Conservation (phyloP, 2,329 filamentous ascomycete species). For the Cytospora paraplurivora region DNA sequence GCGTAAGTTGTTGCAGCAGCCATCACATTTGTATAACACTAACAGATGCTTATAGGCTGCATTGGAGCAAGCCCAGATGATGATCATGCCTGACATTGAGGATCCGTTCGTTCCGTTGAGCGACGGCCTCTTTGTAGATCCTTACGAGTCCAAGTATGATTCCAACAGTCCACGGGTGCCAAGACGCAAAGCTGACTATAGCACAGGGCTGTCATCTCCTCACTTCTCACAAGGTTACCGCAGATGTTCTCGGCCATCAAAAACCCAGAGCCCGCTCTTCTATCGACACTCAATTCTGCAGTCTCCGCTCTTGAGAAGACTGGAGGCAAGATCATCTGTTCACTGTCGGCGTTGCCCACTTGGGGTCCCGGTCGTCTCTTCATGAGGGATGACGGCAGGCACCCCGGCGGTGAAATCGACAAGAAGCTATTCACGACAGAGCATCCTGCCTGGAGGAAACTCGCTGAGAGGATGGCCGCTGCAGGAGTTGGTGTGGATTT, state of each 20-base stretch:
- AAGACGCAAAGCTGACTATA: constrained; percentile 34
- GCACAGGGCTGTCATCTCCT: constrained; percentile 71
- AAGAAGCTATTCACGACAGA: constrained; percentile 92
- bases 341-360: constrained; percentile 83
- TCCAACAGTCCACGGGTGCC: background rate
- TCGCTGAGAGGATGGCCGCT: constrained; percentile 84
- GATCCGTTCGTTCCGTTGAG: constrained; percentile 93
- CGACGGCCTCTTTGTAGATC: constrained; percentile 92
- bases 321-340: constrained; percentile 90
- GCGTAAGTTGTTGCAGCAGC: constrained; percentile 53
- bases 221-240: constrained; percentile 82
- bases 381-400: constrained; percentile 84
- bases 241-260: constrained; percentile 85
- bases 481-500: constrained; percentile 88
- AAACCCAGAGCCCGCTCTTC: constrained; percentile 84
- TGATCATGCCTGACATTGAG: constrained; percentile 97
- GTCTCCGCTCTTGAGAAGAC: constrained; percentile 81
- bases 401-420: constrained; percentile 83
- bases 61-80: constrained; percentile 89
- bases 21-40: background rate
- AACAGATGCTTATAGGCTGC: constrained; percentile 52
- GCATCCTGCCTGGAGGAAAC: constrained; percentile 83
- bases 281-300: constrained; percentile 82
- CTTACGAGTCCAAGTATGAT: constrained; percentile 76
- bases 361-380: constrained; percentile 87